phyloP scores from a whole-genome alignment of 192 early-diverging fungal genomes.

The Entophlyctis luteolus region DNA sequence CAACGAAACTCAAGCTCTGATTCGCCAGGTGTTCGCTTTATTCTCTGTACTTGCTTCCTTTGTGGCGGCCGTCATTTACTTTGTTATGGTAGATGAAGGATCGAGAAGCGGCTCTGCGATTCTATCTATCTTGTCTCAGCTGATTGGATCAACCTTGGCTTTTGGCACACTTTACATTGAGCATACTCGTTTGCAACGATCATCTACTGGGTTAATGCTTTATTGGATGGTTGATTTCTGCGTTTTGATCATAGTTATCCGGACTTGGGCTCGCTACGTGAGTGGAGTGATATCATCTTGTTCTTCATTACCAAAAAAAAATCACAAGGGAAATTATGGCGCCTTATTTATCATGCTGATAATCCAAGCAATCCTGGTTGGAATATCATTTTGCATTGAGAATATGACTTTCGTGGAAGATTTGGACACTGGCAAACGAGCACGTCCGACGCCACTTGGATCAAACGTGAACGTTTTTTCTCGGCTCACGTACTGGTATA shows the following conservation, averaged over 20 bases:
- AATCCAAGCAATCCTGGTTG: not conserved
- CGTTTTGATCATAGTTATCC: conserved; percentile 16
- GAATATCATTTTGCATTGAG: conserved; percentile 19
- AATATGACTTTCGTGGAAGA: conserved; percentile 21
- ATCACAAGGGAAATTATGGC: not conserved
- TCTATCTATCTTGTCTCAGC: not conserved
- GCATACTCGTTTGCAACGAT: conserved; percentile 18
- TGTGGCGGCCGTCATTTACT: not conserved
- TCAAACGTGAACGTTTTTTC: conserved; percentile 33
- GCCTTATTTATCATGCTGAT: not conserved
- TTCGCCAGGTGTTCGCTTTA: not conserved
- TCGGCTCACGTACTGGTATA: conserved; percentile 27
- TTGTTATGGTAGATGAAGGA: not conserved
- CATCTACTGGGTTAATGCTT: conserved; percentile 26
- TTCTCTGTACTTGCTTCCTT: not conserved
- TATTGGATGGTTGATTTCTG: conserved; percentile 23
- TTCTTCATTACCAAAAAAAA: not conserved
- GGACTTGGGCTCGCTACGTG: not conserved
- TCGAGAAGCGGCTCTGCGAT: conserved; percentile 6
- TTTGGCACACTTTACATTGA: conserved; percentile 7
- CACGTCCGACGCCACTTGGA: conserved; percentile 21
- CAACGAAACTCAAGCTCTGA: not conserved
- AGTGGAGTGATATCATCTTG: not conserved
- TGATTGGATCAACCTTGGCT: not conserved
- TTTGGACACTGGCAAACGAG: not conserved